A percentile compares a stretch with the other conserved stretches of the same genome.
phyloP scores from a whole-genome alignment of 139 green algal genomes.

The Tetradesmus obliquus region DNA sequence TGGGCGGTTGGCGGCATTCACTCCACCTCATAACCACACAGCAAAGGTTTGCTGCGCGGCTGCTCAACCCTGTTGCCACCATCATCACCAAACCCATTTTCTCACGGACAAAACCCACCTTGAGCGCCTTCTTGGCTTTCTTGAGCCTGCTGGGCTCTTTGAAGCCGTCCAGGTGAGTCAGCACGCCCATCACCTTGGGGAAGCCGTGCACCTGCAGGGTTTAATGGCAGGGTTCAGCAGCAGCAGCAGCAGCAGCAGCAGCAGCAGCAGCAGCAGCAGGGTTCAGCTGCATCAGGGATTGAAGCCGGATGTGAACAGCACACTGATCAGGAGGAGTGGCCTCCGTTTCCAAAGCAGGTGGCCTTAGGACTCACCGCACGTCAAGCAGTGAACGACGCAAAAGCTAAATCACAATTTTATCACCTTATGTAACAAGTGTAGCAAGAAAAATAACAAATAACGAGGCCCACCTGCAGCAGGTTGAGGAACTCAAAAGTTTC shows the following conservation, averaged over 20 bases:
- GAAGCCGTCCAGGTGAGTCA: conserved; percentile 98
- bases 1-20: conserved; percentile 89
- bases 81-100: too few relatives aligned
- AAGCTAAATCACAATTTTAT: not conserved
- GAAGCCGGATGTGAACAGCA: too few relatives aligned
- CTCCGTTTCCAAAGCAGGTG: too few relatives aligned
- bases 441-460: not conserved
- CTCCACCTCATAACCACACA: not conserved
- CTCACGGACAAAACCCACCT: conserved; percentile 51
- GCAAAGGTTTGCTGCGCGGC: too few relatives aligned
- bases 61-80: too few relatives aligned
- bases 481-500: conserved; percentile 99
- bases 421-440: too few relatives aligned
- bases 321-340: too few relatives aligned
- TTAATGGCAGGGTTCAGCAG: conserved; percentile 47
- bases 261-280: not conserved
- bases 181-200: conserved; percentile 97
- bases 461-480: conserved; percentile 84
- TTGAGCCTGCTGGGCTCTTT: conserved; percentile 85
- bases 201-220: conserved; percentile 72
- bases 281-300: too few relatives aligned
- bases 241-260: not conserved
- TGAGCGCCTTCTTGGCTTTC: conserved; percentile 97
- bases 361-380: too few relatives aligned
- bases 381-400: not conserved